Evolutionary conservation across 2,329 filamentous ascomycete genomes (phyloP).

Genomic region (Claviceps maximensis): DNA sequence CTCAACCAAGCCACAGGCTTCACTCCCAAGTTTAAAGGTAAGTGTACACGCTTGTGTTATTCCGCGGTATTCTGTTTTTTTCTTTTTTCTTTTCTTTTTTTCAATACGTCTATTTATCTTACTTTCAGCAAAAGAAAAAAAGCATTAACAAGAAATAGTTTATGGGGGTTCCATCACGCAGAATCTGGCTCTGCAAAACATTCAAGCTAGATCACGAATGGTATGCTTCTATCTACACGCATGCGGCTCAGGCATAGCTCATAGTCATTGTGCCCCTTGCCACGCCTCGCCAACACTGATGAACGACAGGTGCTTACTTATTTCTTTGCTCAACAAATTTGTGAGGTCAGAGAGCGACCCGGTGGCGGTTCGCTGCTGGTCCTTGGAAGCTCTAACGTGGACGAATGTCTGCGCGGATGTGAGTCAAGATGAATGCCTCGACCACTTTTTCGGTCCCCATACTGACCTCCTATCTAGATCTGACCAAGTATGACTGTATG

Average conservation of each 20-base stretch:
- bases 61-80: neutral
- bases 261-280: neutral
- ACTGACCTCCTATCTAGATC: conserved; percentile 2
- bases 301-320: neutral
- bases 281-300: neutral
- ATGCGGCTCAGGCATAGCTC: neutral
- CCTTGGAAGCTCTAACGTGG: conserved; percentile 17
- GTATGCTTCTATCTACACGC: conserved; percentile 23
- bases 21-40: conserved; percentile 29
- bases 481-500: conserved; percentile 23
- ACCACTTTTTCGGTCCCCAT: neutral
- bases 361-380: conserved; percentile 15
- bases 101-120: neutral
- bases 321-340: conserved; percentile 34
- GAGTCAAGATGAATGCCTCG: neutral
- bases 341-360: conserved; percentile 11
- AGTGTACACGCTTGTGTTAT: conserved; percentile 29
- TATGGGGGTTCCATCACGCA: conserved; percentile 45
- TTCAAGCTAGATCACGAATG: conserved; percentile 52
- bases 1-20: conserved; percentile 47
- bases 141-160: conserved; percentile 12
- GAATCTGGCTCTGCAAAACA: conserved; percentile 52
- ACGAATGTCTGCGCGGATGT: conserved; percentile 11
- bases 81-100: neutral
- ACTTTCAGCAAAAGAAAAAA: neutral